Conservation (phyloP, 345 rosid species). For the Salix arbutifolia region DNA sequence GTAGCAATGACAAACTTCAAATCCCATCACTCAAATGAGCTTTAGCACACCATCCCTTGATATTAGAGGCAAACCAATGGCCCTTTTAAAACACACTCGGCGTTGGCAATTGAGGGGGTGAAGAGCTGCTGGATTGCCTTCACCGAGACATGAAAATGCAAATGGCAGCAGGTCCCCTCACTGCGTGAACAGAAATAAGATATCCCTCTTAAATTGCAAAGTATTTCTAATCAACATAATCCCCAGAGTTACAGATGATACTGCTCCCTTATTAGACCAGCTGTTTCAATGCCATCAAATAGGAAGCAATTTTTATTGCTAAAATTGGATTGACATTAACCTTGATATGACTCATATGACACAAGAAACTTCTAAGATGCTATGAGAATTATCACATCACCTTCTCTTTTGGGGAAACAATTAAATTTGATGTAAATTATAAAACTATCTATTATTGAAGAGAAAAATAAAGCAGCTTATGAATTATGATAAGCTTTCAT, state of each 20-base stretch:
- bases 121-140: background rate
- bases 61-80: background rate
- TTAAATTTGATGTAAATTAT: too few relatives aligned
- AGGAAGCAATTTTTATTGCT: too few relatives aligned
- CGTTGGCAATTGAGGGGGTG: too few relatives aligned
- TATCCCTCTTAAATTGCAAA: background rate
- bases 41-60: background rate
- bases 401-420: background rate
- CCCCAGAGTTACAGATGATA: too few relatives aligned
- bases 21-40: background rate
- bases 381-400: background rate
- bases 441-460: background rate
- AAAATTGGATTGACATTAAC: too few relatives aligned
- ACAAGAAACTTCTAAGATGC: background rate
- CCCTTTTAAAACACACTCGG: background rate
- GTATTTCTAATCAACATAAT: background rate
- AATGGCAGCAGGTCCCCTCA: background rate
- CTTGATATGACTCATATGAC: too few relatives aligned
- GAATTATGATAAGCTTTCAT: background rate
- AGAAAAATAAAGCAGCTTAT: background rate
- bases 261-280: background rate
- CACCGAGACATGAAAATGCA: background rate
- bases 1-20: background rate
- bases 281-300: too few relatives aligned
- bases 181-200: background rate